Conservation (phyloP, 2,329 filamentous ascomycete genomes). For the Botryotinia narcissicola region DNA sequence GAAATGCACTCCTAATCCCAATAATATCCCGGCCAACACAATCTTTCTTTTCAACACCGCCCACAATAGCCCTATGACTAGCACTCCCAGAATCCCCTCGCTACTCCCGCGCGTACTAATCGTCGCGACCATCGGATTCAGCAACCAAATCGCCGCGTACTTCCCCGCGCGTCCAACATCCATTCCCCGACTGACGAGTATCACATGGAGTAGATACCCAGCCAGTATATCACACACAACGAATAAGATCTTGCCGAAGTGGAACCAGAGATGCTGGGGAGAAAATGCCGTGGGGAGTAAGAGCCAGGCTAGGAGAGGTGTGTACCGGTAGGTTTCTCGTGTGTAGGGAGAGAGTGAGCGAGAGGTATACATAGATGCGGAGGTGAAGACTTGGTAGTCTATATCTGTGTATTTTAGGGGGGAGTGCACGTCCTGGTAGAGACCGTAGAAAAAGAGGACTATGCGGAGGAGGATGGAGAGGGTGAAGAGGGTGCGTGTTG, state of each 20-base stretch:
- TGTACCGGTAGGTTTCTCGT: slow-evolving; percentile 95
- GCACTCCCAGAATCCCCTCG: slow-evolving; percentile 81
- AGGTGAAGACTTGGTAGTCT: slow-evolving; percentile 97
- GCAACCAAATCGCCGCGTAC: slow-evolving; percentile 84
- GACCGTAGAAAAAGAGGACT: slow-evolving; percentile 77
- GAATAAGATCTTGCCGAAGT: slow-evolving; percentile 85
- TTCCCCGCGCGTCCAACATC: slow-evolving; percentile 57
- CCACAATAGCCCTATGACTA: slow-evolving; percentile 82
- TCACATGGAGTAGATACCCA: slow-evolving; percentile 69
- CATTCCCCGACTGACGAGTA: slow-evolving; percentile 45
- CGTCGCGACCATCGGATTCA: slow-evolving; percentile 97
- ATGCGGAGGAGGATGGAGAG: slow-evolving; percentile 64
- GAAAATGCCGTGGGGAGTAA: slow-evolving; percentile 72
- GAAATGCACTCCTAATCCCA: slow-evolving; percentile 88
- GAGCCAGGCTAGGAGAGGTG: slow-evolving; percentile 88
- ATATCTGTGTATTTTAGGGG: slow-evolving; percentile 98
- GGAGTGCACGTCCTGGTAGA: slow-evolving; percentile 88
- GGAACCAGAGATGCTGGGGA: slow-evolving; percentile 53
- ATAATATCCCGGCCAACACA: slow-evolving; percentile 65
- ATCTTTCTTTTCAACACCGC: slow-evolving; percentile 66
- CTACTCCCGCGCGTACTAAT: slow-evolving; percentile 95
- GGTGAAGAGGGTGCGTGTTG: slow-evolving; percentile 51
- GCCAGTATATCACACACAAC: slow-evolving; percentile 79
- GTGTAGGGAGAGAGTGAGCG: slow-evolving; percentile 73
- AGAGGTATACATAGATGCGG: slow-evolving; percentile 76